Percentiles rank a stretch among this genome's conserved stretches.
phyloP scores from a whole-genome alignment of 768 basidiomycete genomes.

The Tephrocybe sp. region DNA sequence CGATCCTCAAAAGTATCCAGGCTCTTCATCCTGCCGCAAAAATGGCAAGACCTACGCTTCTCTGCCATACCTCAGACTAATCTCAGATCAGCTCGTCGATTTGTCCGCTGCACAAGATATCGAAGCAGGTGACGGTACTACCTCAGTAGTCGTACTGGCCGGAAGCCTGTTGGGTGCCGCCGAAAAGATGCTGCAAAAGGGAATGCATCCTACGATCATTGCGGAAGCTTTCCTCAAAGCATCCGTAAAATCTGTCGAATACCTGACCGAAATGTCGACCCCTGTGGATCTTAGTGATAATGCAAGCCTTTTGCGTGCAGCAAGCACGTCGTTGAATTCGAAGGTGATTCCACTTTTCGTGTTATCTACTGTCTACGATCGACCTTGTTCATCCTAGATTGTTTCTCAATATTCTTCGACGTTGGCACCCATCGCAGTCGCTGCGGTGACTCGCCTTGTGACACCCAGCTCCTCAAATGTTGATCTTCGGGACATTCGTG shows the following conservation, averaged over 20 bases:
- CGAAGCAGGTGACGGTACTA: conserved; percentile 98
- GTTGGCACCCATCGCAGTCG: conserved; percentile 98
- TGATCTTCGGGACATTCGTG: conserved; percentile 92
- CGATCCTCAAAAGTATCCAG: conserved; percentile 93
- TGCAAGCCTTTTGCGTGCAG: conserved; percentile 83
- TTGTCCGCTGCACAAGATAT: conserved; percentile 97
- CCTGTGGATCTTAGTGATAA: conserved; percentile 91
- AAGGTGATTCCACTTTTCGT: conserved; percentile 54
- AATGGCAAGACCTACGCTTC: conserved; percentile 63
- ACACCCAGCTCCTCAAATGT: conserved; percentile 91
- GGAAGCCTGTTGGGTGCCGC: conserved; percentile 92
- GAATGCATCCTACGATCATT: conserved; percentile 96
- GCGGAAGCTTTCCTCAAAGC: conserved; percentile 95
- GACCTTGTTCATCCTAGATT: conserved; percentile 54
- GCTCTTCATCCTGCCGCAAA: conserved; percentile 97
- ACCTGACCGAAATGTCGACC: conserved; percentile 87
- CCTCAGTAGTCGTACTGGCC: conserved; percentile 94
- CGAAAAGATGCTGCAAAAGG: conserved; percentile 95
- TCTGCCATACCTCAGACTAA: conserved; percentile 10
- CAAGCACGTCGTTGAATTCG: conserved; percentile 94
- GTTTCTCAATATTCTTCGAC: conserved; percentile 99
- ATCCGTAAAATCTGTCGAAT: conserved; percentile 91
- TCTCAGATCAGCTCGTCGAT: conserved; percentile 88
- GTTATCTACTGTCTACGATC: conserved; percentile 2
- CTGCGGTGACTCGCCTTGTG: conserved; percentile 89